Evolutionary conservation across 495 filamentous ascomycete species (phyloP), one percentile per base, ranked within the genome.

Genomic region (Umbilicaria muhlenbergii): DNA sequence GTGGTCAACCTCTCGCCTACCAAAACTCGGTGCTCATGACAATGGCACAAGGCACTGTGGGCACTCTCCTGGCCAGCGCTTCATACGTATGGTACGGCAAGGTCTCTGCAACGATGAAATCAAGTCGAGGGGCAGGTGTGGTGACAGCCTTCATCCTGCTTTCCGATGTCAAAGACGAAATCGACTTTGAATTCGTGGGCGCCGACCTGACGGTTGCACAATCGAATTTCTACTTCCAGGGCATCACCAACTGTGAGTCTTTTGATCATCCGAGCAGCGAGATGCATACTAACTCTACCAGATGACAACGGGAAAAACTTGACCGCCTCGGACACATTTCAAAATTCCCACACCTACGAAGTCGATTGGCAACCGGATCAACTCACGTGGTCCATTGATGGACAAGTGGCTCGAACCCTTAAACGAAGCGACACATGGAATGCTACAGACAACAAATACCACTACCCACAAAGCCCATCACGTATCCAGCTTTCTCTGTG

Each of bases 11-110:
- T 13, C 64, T 82, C 39, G 53, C 71, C 32, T 62, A 73, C 44
- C 64, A 69, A 34, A 60, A 65, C 40, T 39, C 50, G 11, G 63
- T 92, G 16, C 65, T 95, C 36, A 68, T 98, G 50, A 96, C 89
- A 46, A 89, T 98, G 85, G 78, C 82, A 37, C 63, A 74, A 17
- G 70, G 79, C 41, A 83, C 84, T 17, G 78, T 76, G 38, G 70
- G 70, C 34, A 93, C 88, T n/a, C 77, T 98, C 14, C 65, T 96
- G 39, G 78, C 86, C 19, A 83, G 83, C 48, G 89, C 86, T 42
- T 70, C 77, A 43, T 95, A 96, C 59, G 79, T 98, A 64, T 96
- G 89, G 92, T 98, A 98, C 58, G 91, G 91, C 55, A 93, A 81
- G 60, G 75, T 96, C 49, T 81, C 78, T 53, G 86, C 83, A 14